These are phyloP conservation scores for Plasmodium ovale DNA, from an alignment of 169 alveolate genomes.

Conservation along the genomic window DNA sequence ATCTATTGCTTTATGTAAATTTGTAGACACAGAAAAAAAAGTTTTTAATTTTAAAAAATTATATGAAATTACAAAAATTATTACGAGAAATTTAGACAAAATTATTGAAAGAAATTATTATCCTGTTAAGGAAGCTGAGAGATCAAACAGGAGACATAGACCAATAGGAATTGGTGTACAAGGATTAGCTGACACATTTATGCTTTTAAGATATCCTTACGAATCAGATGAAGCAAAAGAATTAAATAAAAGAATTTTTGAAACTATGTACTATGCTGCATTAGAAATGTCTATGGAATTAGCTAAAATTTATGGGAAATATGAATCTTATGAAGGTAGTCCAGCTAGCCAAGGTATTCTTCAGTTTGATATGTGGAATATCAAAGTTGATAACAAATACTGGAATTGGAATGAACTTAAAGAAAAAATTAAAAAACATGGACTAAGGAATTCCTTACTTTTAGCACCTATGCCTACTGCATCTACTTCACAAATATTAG, in stretches of 20 bases:
- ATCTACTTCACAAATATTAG: constrained; percentile 96
- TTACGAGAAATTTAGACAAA: constrained; percentile 95
- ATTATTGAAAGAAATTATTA: constrained; percentile 97
- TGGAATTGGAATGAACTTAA: constrained; percentile 97
- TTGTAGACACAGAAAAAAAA: constrained; percentile 82
- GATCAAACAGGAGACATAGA: constrained; percentile 96
- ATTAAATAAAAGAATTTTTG: constrained; percentile 95
- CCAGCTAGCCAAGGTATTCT: constrained; percentile 97
- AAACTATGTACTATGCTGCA: constrained; percentile 98
- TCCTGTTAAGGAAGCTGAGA: constrained; percentile 95
- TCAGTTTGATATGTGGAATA: constrained; percentile 98
- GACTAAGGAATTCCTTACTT: constrained; percentile 97
- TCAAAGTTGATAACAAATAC: constrained; percentile 84
- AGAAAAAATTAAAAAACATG: constrained; percentile 91
- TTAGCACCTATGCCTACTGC: constrained; percentile 99
- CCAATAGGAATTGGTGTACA: constrained; percentile 99
- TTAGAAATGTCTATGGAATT: constrained; percentile 94
- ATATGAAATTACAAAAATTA: constrained; percentile 91
- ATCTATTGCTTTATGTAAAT: constrained; percentile 93
- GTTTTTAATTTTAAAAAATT: constrained; percentile 88
- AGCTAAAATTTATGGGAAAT: constrained; percentile 95
- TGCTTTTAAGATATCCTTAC: constrained; percentile 95
- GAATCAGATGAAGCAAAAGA: constrained; percentile 95
- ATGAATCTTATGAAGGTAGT: constrained; percentile 95
- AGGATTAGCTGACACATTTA: constrained; percentile 98